These are phyloP conservation scores for Chrysosporium keratinophilum DNA, from an alignment of 2,329 filamentous ascomycete genomes.

Conservation along the genomic window DNA sequence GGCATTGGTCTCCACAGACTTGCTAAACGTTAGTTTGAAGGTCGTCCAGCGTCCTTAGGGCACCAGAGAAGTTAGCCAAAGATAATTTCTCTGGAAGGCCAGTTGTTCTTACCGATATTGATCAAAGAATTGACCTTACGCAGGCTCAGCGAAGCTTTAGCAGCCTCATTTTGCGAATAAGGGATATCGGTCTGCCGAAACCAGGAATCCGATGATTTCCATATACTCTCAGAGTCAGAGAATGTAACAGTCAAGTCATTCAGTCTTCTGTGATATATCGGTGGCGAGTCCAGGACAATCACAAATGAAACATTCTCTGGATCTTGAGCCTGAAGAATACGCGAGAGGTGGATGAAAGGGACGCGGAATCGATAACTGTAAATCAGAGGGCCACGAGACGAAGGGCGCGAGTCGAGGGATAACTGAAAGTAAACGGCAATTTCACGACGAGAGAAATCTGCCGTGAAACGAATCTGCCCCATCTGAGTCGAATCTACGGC, in stretches of 20 bases:
- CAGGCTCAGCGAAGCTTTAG: conserved; percentile 35
- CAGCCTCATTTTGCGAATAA: conserved; percentile 32
- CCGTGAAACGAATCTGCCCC: conserved; percentile 26
- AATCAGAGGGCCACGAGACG: neutral
- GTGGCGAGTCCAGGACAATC: conserved; percentile 35
- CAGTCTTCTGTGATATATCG: conserved; percentile 37
- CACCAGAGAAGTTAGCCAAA: conserved; percentile 7
- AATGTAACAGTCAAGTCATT: conserved; percentile 33
- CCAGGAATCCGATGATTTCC: conserved; percentile 50
- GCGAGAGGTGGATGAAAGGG: conserved; percentile 36
- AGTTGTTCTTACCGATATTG: conserved; percentile 44
- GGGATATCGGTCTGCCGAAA: conserved; percentile 55
- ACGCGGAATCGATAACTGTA: conserved; percentile 36
- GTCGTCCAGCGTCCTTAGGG: conserved; percentile 51
- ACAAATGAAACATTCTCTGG: conserved; percentile 24
- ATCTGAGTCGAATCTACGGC: conserved; percentile 25
- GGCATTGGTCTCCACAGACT: conserved; percentile 19
- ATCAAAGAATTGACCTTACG: conserved; percentile 44
- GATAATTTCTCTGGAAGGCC: neutral
- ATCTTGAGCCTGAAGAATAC: conserved; percentile 28
- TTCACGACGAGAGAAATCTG: conserved; percentile 38
- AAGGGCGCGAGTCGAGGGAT: conserved; percentile 16
- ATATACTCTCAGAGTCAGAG: conserved; percentile 33
- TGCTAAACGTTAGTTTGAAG: conserved; percentile 44
- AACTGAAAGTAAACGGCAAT: conserved; percentile 40